These are phyloP conservation scores for Reutealis trisperma DNA, from an alignment of 345 rosid genomes.

Conservation along the genomic window DNA sequence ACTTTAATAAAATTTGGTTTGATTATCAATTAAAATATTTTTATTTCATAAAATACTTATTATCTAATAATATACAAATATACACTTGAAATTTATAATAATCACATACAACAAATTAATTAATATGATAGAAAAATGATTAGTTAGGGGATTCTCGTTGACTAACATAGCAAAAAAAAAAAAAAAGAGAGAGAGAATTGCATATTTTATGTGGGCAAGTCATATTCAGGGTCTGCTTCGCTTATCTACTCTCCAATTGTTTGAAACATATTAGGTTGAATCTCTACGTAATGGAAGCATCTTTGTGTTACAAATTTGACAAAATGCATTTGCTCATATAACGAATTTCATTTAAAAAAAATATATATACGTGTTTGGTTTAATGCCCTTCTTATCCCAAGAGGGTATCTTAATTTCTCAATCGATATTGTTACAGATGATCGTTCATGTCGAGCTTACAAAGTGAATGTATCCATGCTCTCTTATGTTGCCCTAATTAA, in stretches of 20 bases:
- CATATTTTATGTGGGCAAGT: conserved; percentile 1
- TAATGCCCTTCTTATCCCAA: neutral
- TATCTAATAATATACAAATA: too few relatives aligned
- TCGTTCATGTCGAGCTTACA: neutral
- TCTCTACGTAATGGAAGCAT: conserved; percentile 12
- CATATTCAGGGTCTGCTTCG: conserved; percentile 19
- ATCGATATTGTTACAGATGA: too few relatives aligned
- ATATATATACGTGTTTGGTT: neutral
- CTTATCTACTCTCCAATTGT: conserved; percentile 1
- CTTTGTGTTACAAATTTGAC: conserved; percentile 21
- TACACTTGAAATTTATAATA: too few relatives aligned
- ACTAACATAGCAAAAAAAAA: neutral
- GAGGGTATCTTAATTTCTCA: neutral
- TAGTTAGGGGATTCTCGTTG: conserved; percentile 28
- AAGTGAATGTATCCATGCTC: conserved; percentile 19
- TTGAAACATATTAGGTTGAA: conserved; percentile 22
- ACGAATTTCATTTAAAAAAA: neutral
- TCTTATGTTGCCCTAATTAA: neutral
- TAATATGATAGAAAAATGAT: neutral
- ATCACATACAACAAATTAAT: neutral
- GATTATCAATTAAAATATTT: too few relatives aligned
- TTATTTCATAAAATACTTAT: too few relatives aligned
- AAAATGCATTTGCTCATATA: conserved; percentile 8
- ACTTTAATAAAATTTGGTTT: too few relatives aligned
- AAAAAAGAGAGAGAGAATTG: neutral